Evolutionary conservation across 352 stramenopile species (phyloP).

Genomic region (Globisporangium echinulatum): DNA sequence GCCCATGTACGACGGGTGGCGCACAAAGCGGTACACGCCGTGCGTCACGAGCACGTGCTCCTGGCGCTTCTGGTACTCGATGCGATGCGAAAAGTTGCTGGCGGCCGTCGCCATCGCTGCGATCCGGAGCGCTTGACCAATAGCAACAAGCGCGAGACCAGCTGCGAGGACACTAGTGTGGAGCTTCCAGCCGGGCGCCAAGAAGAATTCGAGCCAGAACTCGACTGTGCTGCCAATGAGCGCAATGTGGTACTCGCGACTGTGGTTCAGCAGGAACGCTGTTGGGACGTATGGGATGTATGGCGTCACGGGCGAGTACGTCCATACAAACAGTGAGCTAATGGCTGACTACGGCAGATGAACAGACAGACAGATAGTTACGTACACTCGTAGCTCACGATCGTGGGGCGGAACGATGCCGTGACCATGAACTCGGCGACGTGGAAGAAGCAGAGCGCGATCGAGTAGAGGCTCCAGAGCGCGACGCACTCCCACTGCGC

Average conservation of each 20-base stretch:
- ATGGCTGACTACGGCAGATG: not conserved
- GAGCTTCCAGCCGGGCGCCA: slow-evolving; percentile 73
- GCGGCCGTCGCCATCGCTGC: slow-evolving; percentile 91
- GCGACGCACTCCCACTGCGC: slow-evolving; percentile 43
- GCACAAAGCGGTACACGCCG: slow-evolving; percentile 89
- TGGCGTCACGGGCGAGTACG: not conserved
- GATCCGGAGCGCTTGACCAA: slow-evolving; percentile 86
- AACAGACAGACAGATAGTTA: slow-evolving; percentile 1
- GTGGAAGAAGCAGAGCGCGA: slow-evolving; percentile 81
- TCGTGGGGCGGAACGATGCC: slow-evolving; percentile 66
- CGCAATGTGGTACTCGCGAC: slow-evolving; percentile 84
- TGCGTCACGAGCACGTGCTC: slow-evolving; percentile 93
- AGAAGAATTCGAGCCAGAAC: slow-evolving; percentile 89
- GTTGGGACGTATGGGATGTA: not conserved
- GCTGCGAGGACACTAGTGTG: slow-evolving; percentile 43
- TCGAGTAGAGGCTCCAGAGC: slow-evolving; percentile 70
- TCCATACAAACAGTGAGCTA: not conserved
- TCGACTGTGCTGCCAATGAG: slow-evolving; percentile 78
- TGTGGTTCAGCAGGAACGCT: slow-evolving; percentile 91
- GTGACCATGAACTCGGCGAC: slow-evolving; percentile 82
- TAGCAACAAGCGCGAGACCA: slow-evolving; percentile 66
- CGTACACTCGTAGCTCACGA: slow-evolving; percentile 81
- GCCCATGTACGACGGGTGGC: slow-evolving; percentile 94
- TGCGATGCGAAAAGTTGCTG: slow-evolving; percentile 95
- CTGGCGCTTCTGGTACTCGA: slow-evolving; percentile 90